A percentile compares a stretch with the other conserved stretches of the same genome.
phyloP scores from a whole-genome alignment of 345 rosid species.

The Excoecaria agallocha region DNA sequence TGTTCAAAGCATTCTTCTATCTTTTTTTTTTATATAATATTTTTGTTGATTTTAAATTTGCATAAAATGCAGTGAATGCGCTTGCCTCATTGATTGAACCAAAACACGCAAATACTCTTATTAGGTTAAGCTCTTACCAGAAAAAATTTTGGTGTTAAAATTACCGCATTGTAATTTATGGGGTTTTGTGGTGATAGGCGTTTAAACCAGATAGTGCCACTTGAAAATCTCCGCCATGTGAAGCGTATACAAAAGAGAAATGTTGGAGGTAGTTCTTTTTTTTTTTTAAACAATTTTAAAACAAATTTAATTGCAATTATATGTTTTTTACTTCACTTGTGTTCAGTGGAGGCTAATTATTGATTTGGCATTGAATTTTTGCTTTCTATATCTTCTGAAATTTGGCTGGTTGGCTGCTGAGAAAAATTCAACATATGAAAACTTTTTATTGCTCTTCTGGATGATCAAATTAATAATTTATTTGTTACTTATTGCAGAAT shows the following conservation, averaged over 20 bases:
- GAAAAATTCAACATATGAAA: not conserved
- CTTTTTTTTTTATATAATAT: too few species aligned
- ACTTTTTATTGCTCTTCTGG: not conserved
- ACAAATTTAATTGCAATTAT: too few species aligned
- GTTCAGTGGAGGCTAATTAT: not conserved
- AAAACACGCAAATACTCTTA: conserved; percentile 53
- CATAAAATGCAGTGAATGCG: conserved; percentile 46
- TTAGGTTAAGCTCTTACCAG: conserved; percentile 43
- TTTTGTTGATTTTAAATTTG: not conserved
- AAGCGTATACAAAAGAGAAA: conserved; percentile 62
- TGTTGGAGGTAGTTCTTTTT: conserved; percentile 43
- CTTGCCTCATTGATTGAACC: conserved; percentile 64
- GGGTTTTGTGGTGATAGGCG: conserved; percentile 40
- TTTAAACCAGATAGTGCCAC: conserved; percentile 57
- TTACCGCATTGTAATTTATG: not conserved
- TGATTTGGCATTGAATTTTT: not conserved
- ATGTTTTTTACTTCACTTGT: not conserved
- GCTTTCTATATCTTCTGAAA: not conserved
- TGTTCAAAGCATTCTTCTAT: not conserved
- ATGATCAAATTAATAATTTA: not conserved
- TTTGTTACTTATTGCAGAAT: not conserved
- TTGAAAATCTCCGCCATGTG: conserved; percentile 69
- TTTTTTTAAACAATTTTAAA: too few species aligned
- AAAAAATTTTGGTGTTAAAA: not conserved
- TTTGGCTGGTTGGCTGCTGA: not conserved